Evolutionary conservation across 2,329 filamentous ascomycete species (phyloP).

Genomic region (Diplocarpon mali): DNA sequence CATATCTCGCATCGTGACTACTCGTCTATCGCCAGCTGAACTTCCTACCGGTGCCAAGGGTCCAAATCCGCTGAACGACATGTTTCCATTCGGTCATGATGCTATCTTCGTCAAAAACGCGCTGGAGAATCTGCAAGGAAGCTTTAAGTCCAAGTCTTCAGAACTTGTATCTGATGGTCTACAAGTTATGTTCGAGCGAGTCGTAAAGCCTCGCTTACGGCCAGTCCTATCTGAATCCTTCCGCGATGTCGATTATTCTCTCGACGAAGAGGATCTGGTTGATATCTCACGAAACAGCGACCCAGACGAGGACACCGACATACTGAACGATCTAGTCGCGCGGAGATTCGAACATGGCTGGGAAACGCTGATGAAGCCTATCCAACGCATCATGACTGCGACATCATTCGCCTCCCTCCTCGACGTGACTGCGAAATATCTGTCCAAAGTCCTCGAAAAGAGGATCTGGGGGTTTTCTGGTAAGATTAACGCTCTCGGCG

Average conservation of each 20-base stretch:
- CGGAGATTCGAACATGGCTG: slow-evolving; percentile 76
- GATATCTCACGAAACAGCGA: slow-evolving; percentile 42
- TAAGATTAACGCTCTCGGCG: slow-evolving; percentile 65
- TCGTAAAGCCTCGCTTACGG: slow-evolving; percentile 74
- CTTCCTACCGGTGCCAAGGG: slow-evolving; percentile 30
- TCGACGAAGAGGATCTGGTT: slow-evolving; percentile 49
- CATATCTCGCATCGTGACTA: slow-evolving; percentile 70
- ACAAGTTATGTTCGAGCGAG: slow-evolving; percentile 75
- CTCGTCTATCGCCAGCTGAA: slow-evolving; percentile 42
- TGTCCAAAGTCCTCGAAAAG: slow-evolving; percentile 76
- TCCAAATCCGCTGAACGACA: slow-evolving; percentile 38
- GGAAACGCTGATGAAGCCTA: slow-evolving; percentile 74
- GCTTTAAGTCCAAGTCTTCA: slow-evolving; percentile 65
- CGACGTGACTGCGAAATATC: slow-evolving; percentile 59
- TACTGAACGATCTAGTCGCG: slow-evolving; percentile 56
- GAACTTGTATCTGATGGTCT: slow-evolving; percentile 80
- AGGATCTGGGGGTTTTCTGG: slow-evolving; percentile 72
- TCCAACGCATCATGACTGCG: slow-evolving; percentile 73
- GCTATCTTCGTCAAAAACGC: slow-evolving; percentile 55
- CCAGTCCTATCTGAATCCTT: slow-evolving; percentile 82
- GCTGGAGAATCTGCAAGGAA: slow-evolving; percentile 56
- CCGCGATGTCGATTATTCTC: slow-evolving; percentile 78
- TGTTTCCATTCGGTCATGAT: slow-evolving; percentile 76
- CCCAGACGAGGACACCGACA: slow-evolving; percentile 35
- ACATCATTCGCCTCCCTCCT: slow-evolving; percentile 68